Percentiles rank a stretch among this genome's conserved stretches.
phyloP scores from a whole-genome alignment of 2,329 filamentous ascomycete species.

The Phaeomoniella chlamydospora region DNA sequence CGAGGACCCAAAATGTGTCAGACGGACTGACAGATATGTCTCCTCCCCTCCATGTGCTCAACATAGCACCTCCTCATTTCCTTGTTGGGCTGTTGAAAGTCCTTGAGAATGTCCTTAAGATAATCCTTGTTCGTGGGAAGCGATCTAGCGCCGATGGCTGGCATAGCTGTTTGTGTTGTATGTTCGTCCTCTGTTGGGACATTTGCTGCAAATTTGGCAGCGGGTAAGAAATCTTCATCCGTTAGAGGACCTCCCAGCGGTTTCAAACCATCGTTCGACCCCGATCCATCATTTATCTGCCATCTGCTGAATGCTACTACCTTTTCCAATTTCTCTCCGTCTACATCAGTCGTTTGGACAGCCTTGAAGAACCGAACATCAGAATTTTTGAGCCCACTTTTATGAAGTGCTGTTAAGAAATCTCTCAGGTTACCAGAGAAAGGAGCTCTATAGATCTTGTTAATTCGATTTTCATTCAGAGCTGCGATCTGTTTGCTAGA shows the following conservation, averaged over 20 bases:
- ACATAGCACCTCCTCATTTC: conserved; percentile 1
- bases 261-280: background rate
- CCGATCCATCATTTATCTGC: background rate
- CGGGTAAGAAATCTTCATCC: too few relatives aligned
- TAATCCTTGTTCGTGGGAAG: too few relatives aligned
- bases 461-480: too few relatives aligned
- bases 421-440: background rate
- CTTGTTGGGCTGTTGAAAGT: background rate
- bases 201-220: too few relatives aligned
- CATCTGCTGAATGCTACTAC: background rate
- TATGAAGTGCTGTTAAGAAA: background rate
- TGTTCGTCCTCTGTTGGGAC: too few relatives aligned
- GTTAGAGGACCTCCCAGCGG: background rate
- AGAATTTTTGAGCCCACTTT: background rate
- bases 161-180: too few relatives aligned
- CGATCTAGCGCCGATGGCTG: too few relatives aligned
- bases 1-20: background rate
- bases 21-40: background rate
- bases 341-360: background rate
- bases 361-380: background rate
- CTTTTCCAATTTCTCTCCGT: too few relatives aligned
- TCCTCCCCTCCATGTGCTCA: background rate
- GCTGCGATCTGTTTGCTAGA: too few relatives aligned
- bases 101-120: too few relatives aligned
- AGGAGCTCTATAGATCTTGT: background rate